Evolutionary conservation across 495 filamentous ascomycete genomes (phyloP).

Genomic region (Penicillium canescens): DNA sequence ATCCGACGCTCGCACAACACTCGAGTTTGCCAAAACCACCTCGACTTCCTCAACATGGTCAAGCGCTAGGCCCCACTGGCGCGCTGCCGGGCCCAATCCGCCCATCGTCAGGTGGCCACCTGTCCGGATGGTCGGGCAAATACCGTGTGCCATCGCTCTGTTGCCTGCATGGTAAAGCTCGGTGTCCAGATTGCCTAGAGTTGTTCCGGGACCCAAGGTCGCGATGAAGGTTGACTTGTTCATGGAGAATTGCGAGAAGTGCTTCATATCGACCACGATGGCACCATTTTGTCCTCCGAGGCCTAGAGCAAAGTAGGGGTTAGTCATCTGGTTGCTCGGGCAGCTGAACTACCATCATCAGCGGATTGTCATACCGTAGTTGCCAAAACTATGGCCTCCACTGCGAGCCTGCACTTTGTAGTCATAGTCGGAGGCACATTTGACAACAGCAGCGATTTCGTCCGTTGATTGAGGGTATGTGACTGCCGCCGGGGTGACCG

Average conservation of each 20-base stretch:
- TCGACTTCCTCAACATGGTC: too few species aligned
- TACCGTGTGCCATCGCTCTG: conserved; percentile 68
- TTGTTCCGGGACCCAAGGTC: conserved; percentile 63
- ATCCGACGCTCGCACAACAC: conserved; percentile 36
- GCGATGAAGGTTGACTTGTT: conserved; percentile 57
- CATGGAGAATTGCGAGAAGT: conserved; percentile 51
- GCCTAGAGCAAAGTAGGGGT: conserved; percentile 18
- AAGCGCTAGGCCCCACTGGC: conserved; percentile 53
- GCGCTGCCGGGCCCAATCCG: conserved; percentile 62
- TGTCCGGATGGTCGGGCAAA: conserved; percentile 63
- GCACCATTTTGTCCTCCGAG: conserved; percentile 45
- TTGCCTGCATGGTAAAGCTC: conserved; percentile 58
- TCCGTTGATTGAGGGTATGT: conserved; percentile 56
- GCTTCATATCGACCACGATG: conserved; percentile 45
- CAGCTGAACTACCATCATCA: neutral
- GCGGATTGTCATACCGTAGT: conserved; percentile 34
- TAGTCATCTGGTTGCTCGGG: neutral
- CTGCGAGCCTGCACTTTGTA: conserved; percentile 68
- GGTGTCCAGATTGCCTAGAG: conserved; percentile 59
- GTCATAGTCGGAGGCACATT: conserved; percentile 53
- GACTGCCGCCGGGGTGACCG: conserved; percentile 61
- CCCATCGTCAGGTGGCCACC: conserved; percentile 76
- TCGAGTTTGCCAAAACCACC: conserved; percentile 23
- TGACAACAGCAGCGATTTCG: conserved; percentile 59
- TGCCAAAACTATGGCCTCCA: conserved; percentile 75